Evolutionary conservation across 768 basidiomycete genomes (phyloP), one percentile per base, ranked within the genome.

Genomic region (Kwoniella bestiolae): DNA sequence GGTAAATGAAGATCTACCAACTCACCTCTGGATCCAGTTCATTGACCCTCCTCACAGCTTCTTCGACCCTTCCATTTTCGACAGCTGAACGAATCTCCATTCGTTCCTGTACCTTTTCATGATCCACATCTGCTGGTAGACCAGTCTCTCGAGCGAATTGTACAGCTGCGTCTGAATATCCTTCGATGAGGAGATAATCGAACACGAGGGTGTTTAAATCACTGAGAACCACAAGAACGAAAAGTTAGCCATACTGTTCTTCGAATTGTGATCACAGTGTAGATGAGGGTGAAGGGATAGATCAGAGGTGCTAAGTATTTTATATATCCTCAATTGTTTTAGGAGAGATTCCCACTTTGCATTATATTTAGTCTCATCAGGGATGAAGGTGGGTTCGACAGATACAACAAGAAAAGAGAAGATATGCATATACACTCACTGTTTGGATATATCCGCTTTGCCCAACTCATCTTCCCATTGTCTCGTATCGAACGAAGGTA

Each of bases 281-380:
- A 44, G 34, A 26, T 21, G 60, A 46, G 3, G 18, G 60, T 47
- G 53, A 29, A 26, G 21, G 21, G n/a, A 56, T 25, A 51, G 34
- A n/a, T 82, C 75, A 80, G 76, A 80, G 68, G 76, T 78, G 81
- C 92, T 89, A 90, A 91, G 90, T 90, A 89, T 87, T 91, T 91
- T 88, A 88, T 88, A 83, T 84, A 79, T 85, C 75, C 80, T 85
- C 86, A 83, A 74, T 53, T 81, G 76, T 67, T 82, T 80, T 92
- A 93, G 89, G 95, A 94, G 95, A 98, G 95, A 98, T 98, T 99
- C 95, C 95, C 94, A 97, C 85, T 89, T 41, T 82, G 76, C 76
- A 70, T 86, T 83, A 89, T 90, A 90, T 89, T 89, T 90, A 90
- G 89, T 80, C 83, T 80, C 74, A 79, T 82, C 80, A 70, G 72